Percentiles rank a stretch among this genome's conserved stretches.
Conservation (phyloP, 164 flowering plant species). For the Magnolia kwangsiensis region DNA sequence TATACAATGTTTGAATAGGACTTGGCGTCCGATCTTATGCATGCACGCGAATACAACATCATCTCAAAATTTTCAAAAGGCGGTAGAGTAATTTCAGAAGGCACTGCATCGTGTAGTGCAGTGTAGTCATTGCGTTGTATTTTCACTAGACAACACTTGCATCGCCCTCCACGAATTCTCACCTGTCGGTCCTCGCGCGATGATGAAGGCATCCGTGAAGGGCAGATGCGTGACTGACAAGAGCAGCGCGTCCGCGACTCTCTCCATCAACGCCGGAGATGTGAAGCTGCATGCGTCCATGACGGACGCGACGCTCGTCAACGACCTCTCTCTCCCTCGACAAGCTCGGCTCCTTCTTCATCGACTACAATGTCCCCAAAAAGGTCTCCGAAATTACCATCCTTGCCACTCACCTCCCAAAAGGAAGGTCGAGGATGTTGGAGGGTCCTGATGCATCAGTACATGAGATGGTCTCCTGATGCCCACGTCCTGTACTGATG, state of each 20-base stretch:
- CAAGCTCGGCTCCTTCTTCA: constrained; percentile 77
- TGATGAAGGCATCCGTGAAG: constrained; percentile 74
- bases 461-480: not conserved
- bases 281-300: constrained; percentile 75
- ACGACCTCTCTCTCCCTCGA: constrained; percentile 77
- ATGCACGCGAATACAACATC: too few species aligned
- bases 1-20: too few species aligned
- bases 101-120: too few species aligned
- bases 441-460: not conserved
- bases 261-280: constrained; percentile 68
- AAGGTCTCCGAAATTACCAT: constrained; percentile 36
- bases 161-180: too few species aligned
- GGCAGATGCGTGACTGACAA: constrained; percentile 50
- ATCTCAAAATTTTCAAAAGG: too few species aligned
- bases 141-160: too few species aligned
- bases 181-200: not conserved
- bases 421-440: not conserved
- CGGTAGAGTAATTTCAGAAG: too few species aligned
- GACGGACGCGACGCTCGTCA: constrained; percentile 75
- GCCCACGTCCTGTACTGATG: not conserved
- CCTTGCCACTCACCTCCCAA: not conserved
- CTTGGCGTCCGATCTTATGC: too few species aligned
- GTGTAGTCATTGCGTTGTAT: too few species aligned
- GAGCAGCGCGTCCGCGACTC: constrained; percentile 45
- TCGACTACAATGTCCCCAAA: constrained; percentile 81